phyloP scores from a whole-genome alignment of 2,329 filamentous ascomycete genomes.

The Pestalotiopsis sp. region DNA sequence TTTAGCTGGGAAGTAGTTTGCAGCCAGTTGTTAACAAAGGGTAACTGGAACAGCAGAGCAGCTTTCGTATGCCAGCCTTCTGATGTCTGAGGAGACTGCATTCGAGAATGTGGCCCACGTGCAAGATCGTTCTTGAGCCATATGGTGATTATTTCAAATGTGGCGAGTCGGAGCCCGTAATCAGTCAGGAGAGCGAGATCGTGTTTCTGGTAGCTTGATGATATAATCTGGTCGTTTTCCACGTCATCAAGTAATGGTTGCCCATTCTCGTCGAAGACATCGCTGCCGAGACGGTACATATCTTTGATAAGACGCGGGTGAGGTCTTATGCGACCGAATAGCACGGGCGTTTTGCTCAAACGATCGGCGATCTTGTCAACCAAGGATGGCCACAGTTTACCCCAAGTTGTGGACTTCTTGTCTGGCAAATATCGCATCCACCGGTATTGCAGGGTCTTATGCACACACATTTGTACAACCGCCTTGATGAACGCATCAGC shows the following conservation, averaged over 20 bases:
- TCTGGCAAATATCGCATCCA: constrained; percentile 50
- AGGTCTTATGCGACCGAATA: not conserved
- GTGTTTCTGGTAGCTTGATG: constrained; percentile 12
- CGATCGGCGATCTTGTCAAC: constrained; percentile 23
- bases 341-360: constrained; percentile 5
- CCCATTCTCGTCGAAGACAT: constrained; percentile 17
- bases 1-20: not conserved
- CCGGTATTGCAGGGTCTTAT: constrained; percentile 38
- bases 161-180: constrained; percentile 7
- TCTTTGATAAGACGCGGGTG: not conserved
- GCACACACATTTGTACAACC: constrained; percentile 39
- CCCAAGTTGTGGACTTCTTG: constrained; percentile 22
- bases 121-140: constrained; percentile 16
- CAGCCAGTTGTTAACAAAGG: not conserved
- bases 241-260: constrained; percentile 27
- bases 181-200: constrained; percentile 11
- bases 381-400: constrained; percentile 29
- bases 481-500: constrained; percentile 41
- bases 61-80: constrained; percentile 19
- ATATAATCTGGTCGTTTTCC: constrained; percentile 16
- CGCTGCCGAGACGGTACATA: not conserved
- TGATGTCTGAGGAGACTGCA: constrained; percentile 17
- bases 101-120: constrained; percentile 14
- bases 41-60: constrained; percentile 20
- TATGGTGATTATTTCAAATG: constrained; percentile 9